Percentiles rank a stretch among this genome's conserved stretches.
phyloP scores from a whole-genome alignment of 164 flowering plant species.

The Platanus orientalis region DNA sequence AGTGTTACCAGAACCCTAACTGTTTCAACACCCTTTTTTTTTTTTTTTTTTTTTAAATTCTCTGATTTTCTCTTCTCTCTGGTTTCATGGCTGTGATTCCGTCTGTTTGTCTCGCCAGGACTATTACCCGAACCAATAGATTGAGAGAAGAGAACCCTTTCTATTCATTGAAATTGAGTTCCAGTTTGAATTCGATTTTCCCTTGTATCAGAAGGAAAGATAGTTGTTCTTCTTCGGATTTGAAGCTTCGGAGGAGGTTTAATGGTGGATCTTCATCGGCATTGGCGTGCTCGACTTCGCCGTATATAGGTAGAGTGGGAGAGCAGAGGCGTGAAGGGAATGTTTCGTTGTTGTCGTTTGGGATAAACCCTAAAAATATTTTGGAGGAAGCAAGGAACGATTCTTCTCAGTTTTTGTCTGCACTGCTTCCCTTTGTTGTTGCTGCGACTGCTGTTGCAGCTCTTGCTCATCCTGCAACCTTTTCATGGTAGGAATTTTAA shows the following conservation, averaged over 20 bases:
- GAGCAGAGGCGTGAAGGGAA: slow-evolving; percentile 55
- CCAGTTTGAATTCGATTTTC: not conserved
- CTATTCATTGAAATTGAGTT: not conserved
- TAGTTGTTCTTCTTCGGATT: not conserved
- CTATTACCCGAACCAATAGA: not conserved
- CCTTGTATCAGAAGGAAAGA: not conserved
- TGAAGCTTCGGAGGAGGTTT: slow-evolving; percentile 7
- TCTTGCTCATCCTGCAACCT: slow-evolving; percentile 66
- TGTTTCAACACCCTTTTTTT: not conserved
- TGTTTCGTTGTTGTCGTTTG: slow-evolving; percentile 49
- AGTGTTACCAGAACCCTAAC: slow-evolving; percentile 4
- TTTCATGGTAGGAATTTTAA: slow-evolving; percentile 64
- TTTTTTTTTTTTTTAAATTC: not conserved
- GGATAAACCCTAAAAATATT: slow-evolving; percentile 19
- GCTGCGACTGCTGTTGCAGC: slow-evolving; percentile 84
- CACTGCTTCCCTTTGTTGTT: slow-evolving; percentile 84
- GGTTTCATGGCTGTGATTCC: slow-evolving; percentile 14
- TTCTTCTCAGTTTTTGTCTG: slow-evolving; percentile 63
- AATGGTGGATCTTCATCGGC: slow-evolving; percentile 20
- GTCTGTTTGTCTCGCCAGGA: not conserved
- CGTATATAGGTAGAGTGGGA: slow-evolving; percentile 61
- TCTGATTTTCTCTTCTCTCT: too few relatives aligned
- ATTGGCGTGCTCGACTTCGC: slow-evolving; percentile 49
- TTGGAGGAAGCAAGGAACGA: slow-evolving; percentile 29
- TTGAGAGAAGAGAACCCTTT: not conserved